Conservation (phyloP, 2,329 filamentous ascomycete genomes). For the Pseudogymnoascus sp. region DNA sequence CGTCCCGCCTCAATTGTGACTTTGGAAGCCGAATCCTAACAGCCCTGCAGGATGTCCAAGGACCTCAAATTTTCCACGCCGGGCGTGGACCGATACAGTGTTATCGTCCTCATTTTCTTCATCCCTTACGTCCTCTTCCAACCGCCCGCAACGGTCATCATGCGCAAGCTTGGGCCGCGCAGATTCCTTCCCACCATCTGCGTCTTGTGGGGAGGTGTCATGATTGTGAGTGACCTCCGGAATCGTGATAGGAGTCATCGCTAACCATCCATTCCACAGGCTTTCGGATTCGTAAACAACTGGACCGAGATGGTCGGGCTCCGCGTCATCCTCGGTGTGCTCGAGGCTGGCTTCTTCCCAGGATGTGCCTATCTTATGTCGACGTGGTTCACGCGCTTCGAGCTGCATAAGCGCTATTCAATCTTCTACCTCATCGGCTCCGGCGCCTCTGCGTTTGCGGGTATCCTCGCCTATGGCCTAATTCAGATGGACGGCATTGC, state of each 20-base stretch:
- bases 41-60: constrained; percentile 16
- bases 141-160: neutral
- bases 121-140: neutral
- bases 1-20: neutral
- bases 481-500: constrained; percentile 43
- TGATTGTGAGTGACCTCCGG: neutral
- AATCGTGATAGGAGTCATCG: neutral
- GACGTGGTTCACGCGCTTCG: constrained; percentile 25
- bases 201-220: neutral
- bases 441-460: constrained; percentile 47
- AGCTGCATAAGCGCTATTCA: constrained; percentile 34
- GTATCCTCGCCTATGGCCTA: constrained; percentile 47
- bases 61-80: constrained; percentile 20
- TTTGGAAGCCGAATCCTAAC: neutral
- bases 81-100: constrained; percentile 1
- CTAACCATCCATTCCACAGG: constrained; percentile 19
- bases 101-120: neutral
- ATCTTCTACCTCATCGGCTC: constrained; percentile 40
- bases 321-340: constrained; percentile 35
- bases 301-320: constrained; percentile 34
- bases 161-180: neutral
- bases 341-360: constrained; percentile 25
- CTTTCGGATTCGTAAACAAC: constrained; percentile 51
- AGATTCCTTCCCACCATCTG: neutral
- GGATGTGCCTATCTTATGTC: constrained; percentile 27